Evolutionary conservation across 2,329 filamentous ascomycete genomes (phyloP).

Genomic region (Sporothrix variecibatus): DNA sequence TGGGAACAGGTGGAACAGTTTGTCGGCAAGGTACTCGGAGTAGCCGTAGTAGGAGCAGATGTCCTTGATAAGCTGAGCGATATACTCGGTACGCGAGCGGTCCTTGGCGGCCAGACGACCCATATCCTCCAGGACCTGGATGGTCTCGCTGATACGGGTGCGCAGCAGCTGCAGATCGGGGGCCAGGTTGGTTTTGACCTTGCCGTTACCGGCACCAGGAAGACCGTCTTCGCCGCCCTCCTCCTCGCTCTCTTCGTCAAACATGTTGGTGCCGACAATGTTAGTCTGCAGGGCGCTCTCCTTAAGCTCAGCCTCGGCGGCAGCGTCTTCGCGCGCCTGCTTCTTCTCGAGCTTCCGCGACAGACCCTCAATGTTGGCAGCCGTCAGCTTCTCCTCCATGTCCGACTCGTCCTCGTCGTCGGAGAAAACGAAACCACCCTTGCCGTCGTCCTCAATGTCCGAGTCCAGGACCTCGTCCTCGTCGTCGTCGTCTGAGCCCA

Average conservation of each 20-base stretch:
- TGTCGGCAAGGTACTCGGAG: constrained; percentile 90
- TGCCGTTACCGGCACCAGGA: constrained; percentile 43
- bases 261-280: constrained; percentile 72
- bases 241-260: constrained; percentile 44
- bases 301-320: constrained; percentile 81
- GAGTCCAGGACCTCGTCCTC: constrained; percentile 70
- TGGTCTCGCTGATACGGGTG: constrained; percentile 86
- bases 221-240: constrained; percentile 19
- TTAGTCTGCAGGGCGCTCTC: constrained; percentile 90
- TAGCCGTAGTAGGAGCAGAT: constrained; percentile 98
- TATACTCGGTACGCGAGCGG: constrained; percentile 85
- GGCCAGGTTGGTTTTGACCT: constrained; percentile 67
- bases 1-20: constrained; percentile 89
- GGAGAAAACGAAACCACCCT: constrained; percentile 77
- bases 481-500: constrained; percentile 56
- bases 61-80: constrained; percentile 81
- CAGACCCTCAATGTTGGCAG: constrained; percentile 92
- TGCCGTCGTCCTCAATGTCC: constrained; percentile 59
- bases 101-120: constrained; percentile 76
- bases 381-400: constrained; percentile 85
- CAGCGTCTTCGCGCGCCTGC: constrained; percentile 74
- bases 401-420: constrained; percentile 94
- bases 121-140: constrained; percentile 89
- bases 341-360: constrained; percentile 81
- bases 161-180: constrained; percentile 89